Percentiles rank a stretch among this genome's conserved stretches.
phyloP scores from a whole-genome alignment of 192 early-diverging fungal genomes.

The Linnemannia zychae region DNA sequence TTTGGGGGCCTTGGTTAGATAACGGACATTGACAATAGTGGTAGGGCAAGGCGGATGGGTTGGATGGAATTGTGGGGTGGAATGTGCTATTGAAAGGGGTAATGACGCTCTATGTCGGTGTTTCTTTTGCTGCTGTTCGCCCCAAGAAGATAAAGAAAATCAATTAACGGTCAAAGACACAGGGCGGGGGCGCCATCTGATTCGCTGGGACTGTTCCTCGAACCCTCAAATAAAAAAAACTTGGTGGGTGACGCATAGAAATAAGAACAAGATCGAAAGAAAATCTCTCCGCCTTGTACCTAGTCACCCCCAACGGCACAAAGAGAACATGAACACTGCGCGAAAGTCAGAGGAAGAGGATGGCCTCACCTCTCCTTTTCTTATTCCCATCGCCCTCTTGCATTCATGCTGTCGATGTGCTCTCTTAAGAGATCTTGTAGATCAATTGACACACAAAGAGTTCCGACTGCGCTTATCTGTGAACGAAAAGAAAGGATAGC shows the following conservation, averaged over 20 bases:
- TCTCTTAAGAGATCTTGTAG: no score
- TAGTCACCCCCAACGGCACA: background rate
- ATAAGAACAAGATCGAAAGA: constrained; percentile 3
- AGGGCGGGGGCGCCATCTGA: constrained; percentile 18
- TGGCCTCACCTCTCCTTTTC: no score
- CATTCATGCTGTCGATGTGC: no score
- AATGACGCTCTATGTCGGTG: background rate
- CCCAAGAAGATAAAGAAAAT: constrained; percentile 49
- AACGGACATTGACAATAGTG: background rate
- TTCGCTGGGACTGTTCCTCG: constrained; percentile 16
- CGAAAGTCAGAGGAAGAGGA: no score
- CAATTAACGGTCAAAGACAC: background rate
- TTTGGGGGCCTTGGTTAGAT: background rate
- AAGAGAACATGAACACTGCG: background rate
- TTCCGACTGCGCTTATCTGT: background rate
- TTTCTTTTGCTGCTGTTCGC: background rate
- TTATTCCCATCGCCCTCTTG: no score
- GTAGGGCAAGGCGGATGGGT: background rate
- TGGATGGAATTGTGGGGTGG: background rate
- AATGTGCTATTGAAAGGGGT: background rate
- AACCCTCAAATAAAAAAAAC: background rate
- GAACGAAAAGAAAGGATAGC: background rate
- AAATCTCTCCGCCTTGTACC: background rate
- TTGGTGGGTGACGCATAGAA: constrained; percentile 24
- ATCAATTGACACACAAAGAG: background rate